Evolutionary conservation across 176 grass and related monocot species (phyloP), one percentile per base, ranked within the genome.

Genomic region (bread wheat (Triticum aestivum)): DNA sequence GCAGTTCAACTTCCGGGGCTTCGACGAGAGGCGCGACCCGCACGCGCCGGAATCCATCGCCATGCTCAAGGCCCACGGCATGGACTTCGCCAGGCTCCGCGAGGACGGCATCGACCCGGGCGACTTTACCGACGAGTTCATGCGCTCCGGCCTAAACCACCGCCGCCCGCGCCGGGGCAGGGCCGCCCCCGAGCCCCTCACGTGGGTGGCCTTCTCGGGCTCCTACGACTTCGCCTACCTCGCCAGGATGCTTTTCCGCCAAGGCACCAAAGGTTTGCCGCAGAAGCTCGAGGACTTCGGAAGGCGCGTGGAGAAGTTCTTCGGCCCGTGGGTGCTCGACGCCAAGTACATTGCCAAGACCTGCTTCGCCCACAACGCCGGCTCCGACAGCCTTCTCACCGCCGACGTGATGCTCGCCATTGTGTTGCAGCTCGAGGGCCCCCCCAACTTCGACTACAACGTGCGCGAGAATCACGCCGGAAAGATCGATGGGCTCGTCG

Each of bases 331-430:
- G 3, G 89, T 90, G 85, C 75, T 87, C 67, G 80, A 90, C 80
- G 89, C 79, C 0, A 83, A 84, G 85, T 27, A 78, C 75, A 59
- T 90, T 15, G 89, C 89, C 2, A 83, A n/a, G 75, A 65, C 82
- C 80, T 75, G 89, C 1, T 45, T 81, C 59, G 89, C 85, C 8
- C 89, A 87, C 37, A 87, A 73, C 45, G 75, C 89, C 15, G 89
- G 85, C 45, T 91, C 89, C 0, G 89, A 91, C 61, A 87, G 89
- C 85, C 59, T 87, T 76, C 81, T 87, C 81, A 91, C 89, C 85
- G 66, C 35, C 76, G 85, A 91, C 37, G 58, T 84, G 4, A 29
- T 91, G 0, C 27, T 14, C 61, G 49, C 37, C 4, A 84, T 91
- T 76, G 0, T 75, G 3, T 11, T 9, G 5, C 3, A 15, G 0